Percentiles rank a stretch among this genome's conserved stretches.
Conservation (phyloP, 2,329 filamentous ascomycete genomes). For the Scedosporium minutisporum region DNA sequence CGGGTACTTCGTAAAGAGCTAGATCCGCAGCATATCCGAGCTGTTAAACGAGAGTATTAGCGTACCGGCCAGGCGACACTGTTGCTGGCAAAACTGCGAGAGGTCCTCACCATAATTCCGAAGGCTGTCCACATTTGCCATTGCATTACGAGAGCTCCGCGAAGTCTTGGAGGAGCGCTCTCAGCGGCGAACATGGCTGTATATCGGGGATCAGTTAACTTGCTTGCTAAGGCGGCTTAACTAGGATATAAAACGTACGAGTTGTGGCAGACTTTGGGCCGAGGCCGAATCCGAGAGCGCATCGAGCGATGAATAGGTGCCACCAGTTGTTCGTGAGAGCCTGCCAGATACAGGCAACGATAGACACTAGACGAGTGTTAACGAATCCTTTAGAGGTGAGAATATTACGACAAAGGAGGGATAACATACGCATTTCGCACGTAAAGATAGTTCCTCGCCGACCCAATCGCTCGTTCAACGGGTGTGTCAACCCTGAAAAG, state of each 20-base stretch:
- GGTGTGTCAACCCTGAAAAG: slow-evolving; percentile 48
- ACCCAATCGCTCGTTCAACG: slow-evolving; percentile 61
- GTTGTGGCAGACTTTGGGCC: slow-evolving; percentile 62
- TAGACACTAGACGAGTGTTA: slow-evolving; percentile 43
- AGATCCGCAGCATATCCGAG: slow-evolving; percentile 51
- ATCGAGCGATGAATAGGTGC: slow-evolving; percentile 62
- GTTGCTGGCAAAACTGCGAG: background rate
- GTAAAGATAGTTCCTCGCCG: slow-evolving; percentile 60
- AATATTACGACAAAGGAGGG: background rate
- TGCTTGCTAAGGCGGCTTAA: background rate
- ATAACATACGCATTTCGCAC: background rate
- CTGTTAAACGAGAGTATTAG: background rate
- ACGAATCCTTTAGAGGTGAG: background rate
- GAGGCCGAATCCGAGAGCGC: slow-evolving; percentile 60
- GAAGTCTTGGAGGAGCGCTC: slow-evolving; percentile 51
- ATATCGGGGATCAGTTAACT: slow-evolving; percentile 17
- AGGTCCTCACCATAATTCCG: slow-evolving; percentile 33
- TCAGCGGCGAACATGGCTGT: slow-evolving; percentile 59
- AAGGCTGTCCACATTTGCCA: slow-evolving; percentile 36
- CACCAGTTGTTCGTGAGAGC: slow-evolving; percentile 41
- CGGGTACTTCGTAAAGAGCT: slow-evolving; percentile 47
- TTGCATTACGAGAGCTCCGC: slow-evolving; percentile 60
- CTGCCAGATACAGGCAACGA: slow-evolving; percentile 42
- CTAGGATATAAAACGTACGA: slow-evolving; percentile 9
- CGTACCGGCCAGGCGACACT: background rate